Evolutionary conservation across 2,329 filamentous ascomycete genomes (phyloP).

Genomic region (Phoma herbarum): DNA sequence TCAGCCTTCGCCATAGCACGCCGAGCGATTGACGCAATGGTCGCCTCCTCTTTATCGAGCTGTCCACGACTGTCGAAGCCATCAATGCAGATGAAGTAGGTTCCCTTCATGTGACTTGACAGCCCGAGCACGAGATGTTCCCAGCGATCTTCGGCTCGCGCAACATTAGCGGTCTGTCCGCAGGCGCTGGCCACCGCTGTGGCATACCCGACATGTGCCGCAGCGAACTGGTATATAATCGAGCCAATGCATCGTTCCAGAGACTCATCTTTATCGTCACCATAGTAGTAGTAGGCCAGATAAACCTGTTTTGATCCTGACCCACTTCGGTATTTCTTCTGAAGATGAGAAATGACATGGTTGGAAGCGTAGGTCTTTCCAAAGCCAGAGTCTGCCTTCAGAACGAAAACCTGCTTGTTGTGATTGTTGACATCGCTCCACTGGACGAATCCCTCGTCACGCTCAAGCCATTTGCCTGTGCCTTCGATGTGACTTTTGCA

Average conservation of each 20-base stretch:
- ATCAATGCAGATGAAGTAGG: constrained; percentile 27
- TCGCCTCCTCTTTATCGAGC: not conserved
- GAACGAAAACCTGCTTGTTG: not conserved
- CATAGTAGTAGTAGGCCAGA: constrained; percentile 29
- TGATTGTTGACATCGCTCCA: constrained; percentile 2
- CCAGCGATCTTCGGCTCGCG: not conserved
- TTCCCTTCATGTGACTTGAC: constrained; percentile 22
- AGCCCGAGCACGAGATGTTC: constrained; percentile 9
- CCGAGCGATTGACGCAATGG: not conserved
- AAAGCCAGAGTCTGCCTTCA: constrained; percentile 5
- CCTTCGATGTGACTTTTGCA: not conserved
- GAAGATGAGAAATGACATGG: constrained; percentile 1
- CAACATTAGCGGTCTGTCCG: not conserved
- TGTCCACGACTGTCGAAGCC: constrained; percentile 15
- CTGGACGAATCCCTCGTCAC: not conserved
- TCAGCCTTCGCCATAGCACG: not conserved
- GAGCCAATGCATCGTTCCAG: constrained; percentile 26
- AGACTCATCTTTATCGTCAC: constrained; percentile 21
- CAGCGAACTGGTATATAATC: constrained; percentile 28
- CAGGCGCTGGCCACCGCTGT: constrained; percentile 19
- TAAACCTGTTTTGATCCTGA: not conserved
- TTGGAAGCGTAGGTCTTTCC: constrained; percentile 3
- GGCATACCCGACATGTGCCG: constrained; percentile 20
- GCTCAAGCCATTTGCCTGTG: constrained; percentile 11
- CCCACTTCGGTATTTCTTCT: not conserved